Conservation (phyloP, 2,329 filamentous ascomycete species). For the Fusarium dimerum region DNA sequence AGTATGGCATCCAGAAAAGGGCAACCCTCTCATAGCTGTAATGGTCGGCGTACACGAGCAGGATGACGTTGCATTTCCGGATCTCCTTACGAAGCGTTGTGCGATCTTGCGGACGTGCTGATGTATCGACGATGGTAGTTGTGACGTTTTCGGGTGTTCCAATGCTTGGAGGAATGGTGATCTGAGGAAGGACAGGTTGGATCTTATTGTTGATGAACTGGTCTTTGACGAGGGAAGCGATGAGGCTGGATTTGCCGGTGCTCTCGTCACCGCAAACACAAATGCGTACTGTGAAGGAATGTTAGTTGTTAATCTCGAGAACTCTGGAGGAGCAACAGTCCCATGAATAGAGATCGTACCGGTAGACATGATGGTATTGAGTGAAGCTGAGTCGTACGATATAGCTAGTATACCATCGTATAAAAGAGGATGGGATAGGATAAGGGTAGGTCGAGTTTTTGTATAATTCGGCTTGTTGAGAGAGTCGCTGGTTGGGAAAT, state of each 20-base stretch:
- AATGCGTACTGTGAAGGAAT: conserved; percentile 66
- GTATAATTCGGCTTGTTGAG: no score
- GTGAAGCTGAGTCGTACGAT: conserved; percentile 6
- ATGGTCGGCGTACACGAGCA: conserved; percentile 96
- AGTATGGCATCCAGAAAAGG: conserved; percentile 98
- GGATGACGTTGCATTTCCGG: conserved; percentile 93
- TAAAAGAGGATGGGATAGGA: neutral
- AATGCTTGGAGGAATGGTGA: conserved; percentile 90
- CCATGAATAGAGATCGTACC: conserved; percentile 19
- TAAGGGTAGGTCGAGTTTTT: neutral
- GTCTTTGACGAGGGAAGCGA: conserved; percentile 94
- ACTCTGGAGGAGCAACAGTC: neutral
- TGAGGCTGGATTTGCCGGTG: conserved; percentile 90
- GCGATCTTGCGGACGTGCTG: conserved; percentile 89
- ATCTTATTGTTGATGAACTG: conserved; percentile 96
- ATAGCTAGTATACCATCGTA: conserved; percentile 5
- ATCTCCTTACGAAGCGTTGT: conserved; percentile 90
- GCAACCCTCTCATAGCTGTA: conserved; percentile 98
- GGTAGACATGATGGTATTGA: conserved; percentile 24
- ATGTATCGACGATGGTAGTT: conserved; percentile 97
- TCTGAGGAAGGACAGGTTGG: conserved; percentile 88
- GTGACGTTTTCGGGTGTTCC: conserved; percentile 96
- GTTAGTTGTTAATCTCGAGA: conserved; percentile 13
- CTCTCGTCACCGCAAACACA: conserved; percentile 96
- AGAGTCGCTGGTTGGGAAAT: neutral